A percentile compares a stretch with the other conserved stretches of the same genome.
Conservation (phyloP, 371 early-diverging fungal genomes). For the Mucor ambiguus region DNA sequence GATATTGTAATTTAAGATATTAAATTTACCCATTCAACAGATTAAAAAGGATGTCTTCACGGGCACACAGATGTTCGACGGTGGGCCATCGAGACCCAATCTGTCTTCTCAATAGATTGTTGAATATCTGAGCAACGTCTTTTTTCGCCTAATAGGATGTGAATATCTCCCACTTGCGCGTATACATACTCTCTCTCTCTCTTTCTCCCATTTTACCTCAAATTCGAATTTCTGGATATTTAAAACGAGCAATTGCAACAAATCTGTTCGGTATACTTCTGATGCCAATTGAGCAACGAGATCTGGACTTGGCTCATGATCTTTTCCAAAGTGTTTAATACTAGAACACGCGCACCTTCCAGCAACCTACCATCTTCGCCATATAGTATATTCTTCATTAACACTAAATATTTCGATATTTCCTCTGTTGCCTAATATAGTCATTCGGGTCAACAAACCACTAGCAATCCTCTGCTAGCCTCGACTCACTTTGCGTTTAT, state of each 20-base stretch:
- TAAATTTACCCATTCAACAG: constrained; percentile 77
- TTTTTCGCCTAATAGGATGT: constrained; percentile 80
- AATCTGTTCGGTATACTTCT: constrained; percentile 90
- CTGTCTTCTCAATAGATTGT: constrained; percentile 92
- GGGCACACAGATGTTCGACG: constrained; percentile 88
- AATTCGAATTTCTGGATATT: constrained; percentile 93
- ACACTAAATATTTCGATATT: constrained; percentile 87
- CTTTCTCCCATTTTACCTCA: constrained; percentile 59
- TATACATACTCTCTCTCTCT: background rate
- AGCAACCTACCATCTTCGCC: constrained; percentile 82
- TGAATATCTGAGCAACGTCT: constrained; percentile 96
- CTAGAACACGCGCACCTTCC: background rate
- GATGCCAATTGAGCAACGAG: constrained; percentile 91
- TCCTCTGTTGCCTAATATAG: constrained; percentile 87
- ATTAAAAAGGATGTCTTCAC: constrained; percentile 80
- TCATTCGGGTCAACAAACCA: background rate
- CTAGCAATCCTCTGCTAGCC: background rate
- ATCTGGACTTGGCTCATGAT: constrained; percentile 89
- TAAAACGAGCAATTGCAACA: constrained; percentile 80
- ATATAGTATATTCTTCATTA: constrained; percentile 91
- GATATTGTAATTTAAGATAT: constrained; percentile 8
- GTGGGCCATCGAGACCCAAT: constrained; percentile 95
- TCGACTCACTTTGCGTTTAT: constrained; percentile 60
- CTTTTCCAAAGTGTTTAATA: constrained; percentile 37
- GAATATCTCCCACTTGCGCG: background rate